Evolutionary conservation across 2,329 filamentous ascomycete genomes (phyloP), one percentile per base, ranked within the genome.

Genomic region (Pseudodiploospora longispora): DNA sequence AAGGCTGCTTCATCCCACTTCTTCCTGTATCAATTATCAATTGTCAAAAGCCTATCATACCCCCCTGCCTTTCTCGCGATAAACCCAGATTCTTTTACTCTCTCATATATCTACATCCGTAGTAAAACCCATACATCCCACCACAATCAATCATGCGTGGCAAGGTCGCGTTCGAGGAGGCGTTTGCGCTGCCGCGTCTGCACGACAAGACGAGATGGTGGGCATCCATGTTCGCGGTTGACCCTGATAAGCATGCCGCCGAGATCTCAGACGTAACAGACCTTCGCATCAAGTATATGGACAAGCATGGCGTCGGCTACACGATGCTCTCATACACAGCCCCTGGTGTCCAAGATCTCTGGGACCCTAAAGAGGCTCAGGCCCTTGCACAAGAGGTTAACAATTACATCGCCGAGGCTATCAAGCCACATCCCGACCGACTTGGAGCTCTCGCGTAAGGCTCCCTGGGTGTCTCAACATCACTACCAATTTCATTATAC

Each of bases 111-210:
- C 19, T 19, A 19, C 19, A 19, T 19, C 19, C 3, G 3, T 19
- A 19, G 19, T 19, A 19, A 19, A 19, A 19, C 19, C 19, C 19
- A 34, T 12, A 34, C 8, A 34, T 34, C 46, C 58, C 4, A 27
- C 19, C 19, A 19, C 19, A 19, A 19, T 19, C 19, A 19, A 19
- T 19, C 19, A 80, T 80, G 76, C 61, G 71, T 9, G 78, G 79
- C 47, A 82, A 83, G 50, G 69, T 82, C 46, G 74, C 74, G 9
- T 66, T 82, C 27, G 78, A 82, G 58, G 78, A 82, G 61, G 76
- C 77, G 10, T 82, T 80, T 50, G 74, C 72, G 48, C 67, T 81
- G 6, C 76, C 80, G 37, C 70, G 76, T 31, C 69, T 80, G 49
- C 66, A 72, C 38, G 75, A 81, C 50, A 74, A 74, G 59, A 78